Base-by-base conservation (phyloP, 768 basidiomycete species). In the Phaeotremella skinneri region DNA sequence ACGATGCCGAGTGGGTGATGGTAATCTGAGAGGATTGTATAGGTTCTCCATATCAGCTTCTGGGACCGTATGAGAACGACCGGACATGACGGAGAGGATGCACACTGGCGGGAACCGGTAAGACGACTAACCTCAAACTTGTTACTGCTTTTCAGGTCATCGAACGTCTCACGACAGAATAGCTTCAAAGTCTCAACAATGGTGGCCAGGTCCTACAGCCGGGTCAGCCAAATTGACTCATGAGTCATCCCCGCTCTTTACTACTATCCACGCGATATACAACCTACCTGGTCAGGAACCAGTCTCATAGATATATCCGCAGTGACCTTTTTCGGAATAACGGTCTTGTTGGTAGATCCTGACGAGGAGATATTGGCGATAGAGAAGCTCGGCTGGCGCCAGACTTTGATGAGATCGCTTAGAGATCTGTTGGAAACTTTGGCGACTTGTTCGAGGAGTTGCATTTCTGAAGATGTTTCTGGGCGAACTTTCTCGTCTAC, bases 321-420 rank as follows among this genome's bases (percentile, higher is more conserved):
- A n/a, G 83, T 84, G 26, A 94, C 90, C 7, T 80, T 82, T 1
- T 85, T 84, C 0, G 94, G 92, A 45, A 98, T 98, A 58, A 97
- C 85, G 1, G 94, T 94, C 2, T 78, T 75, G 55, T 76, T 75
- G 6, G 55, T 52, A 2, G 66, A 54, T 0, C 89, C 92, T 1
- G 90, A 89, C 11, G 87, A 86, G 42, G 86, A 83, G 58, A 97
- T 83, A 52, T 84, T 87, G 75, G 94, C 91, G 0, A 97, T 83
- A 1, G 90, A 92, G 61, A 96, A 82, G 0, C 90, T 89, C 0
- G 93, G 93, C 67, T 91, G 87, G 6, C 90, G 82, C 91, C 93
- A 98, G 25, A 88, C 83, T 16, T 87, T 84, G 20, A 85, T 82
- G 16, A 97, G 79, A 7, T 85, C 82, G 2, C 85, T 80, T 1